Conservation (phyloP, 495 filamentous ascomycete species). For the Podospora bellae-mahoneyi region DNA sequence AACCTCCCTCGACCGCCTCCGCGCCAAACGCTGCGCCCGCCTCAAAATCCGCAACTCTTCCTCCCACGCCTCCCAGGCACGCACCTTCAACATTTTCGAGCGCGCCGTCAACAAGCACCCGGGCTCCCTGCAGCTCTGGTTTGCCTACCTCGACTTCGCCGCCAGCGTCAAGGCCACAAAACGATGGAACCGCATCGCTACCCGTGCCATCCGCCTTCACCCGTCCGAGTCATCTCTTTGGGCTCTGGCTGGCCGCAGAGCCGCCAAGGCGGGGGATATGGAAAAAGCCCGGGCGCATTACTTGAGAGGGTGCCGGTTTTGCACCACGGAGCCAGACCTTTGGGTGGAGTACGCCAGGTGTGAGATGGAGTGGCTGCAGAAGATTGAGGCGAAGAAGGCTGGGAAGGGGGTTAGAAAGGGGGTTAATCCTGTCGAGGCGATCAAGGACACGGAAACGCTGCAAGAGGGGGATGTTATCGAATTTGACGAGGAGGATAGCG, state of each 20-base stretch:
- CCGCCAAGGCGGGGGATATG: constrained; percentile 81
- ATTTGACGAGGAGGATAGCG: constrained; percentile 41
- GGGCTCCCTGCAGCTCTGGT: constrained; percentile 81
- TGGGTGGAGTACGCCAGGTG: constrained; percentile 90
- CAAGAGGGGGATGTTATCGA: constrained; percentile 31
- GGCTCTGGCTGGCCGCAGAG: constrained; percentile 75
- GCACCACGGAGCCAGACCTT: constrained; percentile 62
- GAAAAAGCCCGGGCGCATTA: constrained; percentile 72
- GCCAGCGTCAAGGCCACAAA: constrained; percentile 71
- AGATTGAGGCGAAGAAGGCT: constrained; percentile 68
- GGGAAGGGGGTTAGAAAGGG: constrained; percentile 53
- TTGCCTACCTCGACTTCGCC: constrained; percentile 84
- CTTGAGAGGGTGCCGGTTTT: constrained; percentile 87
- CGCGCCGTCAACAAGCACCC: constrained; percentile 82
- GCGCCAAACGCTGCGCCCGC: constrained; percentile 75
- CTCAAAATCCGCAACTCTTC: constrained; percentile 64
- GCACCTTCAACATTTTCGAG: constrained; percentile 85
- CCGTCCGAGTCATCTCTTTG: constrained; percentile 81
- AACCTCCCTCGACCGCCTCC: constrained; percentile 79
- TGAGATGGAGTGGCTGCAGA: constrained; percentile 86
- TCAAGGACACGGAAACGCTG: constrained; percentile 37
- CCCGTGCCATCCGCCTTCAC: constrained; percentile 74
- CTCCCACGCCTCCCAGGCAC: constrained; percentile 65
- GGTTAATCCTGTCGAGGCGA: constrained; percentile 37
- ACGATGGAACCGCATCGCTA: constrained; percentile 74